A percentile compares a stretch with the other conserved stretches of the same genome.
phyloP scores from a whole-genome alignment of 768 basidiomycete species.

The Suillus luteus region DNA sequence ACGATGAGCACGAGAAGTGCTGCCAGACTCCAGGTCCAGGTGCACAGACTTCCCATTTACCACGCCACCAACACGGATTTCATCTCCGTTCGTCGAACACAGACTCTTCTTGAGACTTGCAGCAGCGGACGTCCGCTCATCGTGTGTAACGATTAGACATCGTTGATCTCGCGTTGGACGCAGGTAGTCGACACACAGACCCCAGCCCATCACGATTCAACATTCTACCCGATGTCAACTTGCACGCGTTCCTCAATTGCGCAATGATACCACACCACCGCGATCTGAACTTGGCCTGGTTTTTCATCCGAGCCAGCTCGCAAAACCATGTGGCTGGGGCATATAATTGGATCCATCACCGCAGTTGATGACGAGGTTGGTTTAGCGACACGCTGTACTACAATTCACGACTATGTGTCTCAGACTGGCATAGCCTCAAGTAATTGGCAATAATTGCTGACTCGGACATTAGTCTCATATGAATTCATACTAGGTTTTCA shows the following conservation, averaged over 20 bases:
- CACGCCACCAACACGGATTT: constrained; percentile 26
- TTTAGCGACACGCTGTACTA: background rate
- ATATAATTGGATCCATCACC: background rate
- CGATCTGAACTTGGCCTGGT: background rate
- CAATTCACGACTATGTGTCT: no score
- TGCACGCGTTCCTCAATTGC: background rate
- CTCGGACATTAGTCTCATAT: background rate
- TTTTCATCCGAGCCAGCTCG: background rate
- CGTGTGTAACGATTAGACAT: background rate
- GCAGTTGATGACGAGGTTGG: background rate
- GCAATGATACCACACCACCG: background rate
- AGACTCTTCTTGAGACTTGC: background rate
- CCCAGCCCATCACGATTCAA: background rate
- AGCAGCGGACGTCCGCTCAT: background rate
- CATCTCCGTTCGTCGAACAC: constrained; percentile 3
- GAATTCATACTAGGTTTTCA: background rate
- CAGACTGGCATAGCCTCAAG: background rate
- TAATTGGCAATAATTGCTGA: background rate
- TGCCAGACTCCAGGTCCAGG: background rate
- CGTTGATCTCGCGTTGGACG: background rate
- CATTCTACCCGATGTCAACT: background rate
- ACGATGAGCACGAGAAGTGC: constrained; percentile 19
- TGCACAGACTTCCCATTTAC: constrained; percentile 18
- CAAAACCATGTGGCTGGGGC: background rate
- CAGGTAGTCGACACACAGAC: background rate